Conservation (phyloP, 768 basidiomycete species). For the Leccinum fibrillosum region DNA sequence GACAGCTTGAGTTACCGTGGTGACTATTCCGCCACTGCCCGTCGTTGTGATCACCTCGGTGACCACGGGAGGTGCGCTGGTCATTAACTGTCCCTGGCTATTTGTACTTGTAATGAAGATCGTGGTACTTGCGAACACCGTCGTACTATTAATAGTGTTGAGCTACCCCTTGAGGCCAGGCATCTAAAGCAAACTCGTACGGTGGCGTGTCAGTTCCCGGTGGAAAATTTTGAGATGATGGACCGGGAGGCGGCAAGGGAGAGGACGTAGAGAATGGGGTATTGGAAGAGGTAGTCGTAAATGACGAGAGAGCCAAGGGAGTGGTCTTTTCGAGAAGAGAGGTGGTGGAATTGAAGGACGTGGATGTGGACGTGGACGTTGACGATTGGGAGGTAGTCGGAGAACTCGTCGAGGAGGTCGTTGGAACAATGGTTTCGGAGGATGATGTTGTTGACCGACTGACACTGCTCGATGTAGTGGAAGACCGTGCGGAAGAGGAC, state of each 20-base stretch:
- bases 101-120: slow-evolving; percentile 63
- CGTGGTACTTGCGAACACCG: slow-evolving; percentile 43
- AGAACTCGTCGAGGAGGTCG: slow-evolving; percentile 11
- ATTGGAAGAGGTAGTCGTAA: not conserved
- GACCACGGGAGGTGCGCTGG: slow-evolving; percentile 52
- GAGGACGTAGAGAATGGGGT: slow-evolving; percentile 8
- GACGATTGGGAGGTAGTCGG: slow-evolving; percentile 12
- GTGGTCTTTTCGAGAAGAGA: slow-evolving; percentile 3
- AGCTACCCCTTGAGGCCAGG: slow-evolving; percentile 5
- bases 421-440: not conserved
- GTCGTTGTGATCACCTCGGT: slow-evolving; percentile 59
- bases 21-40: slow-evolving; percentile 45
- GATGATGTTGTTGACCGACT: slow-evolving; percentile 20
- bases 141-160: slow-evolving; percentile 41
- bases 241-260: not conserved
- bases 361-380: not conserved
- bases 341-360: slow-evolving; percentile 5
- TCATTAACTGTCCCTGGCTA: slow-evolving; percentile 43
- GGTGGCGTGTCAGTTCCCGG: slow-evolving; percentile 13
- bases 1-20: slow-evolving; percentile 60
- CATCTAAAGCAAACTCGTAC: slow-evolving; percentile 23
- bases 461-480: slow-evolving; percentile 14
- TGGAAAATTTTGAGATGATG: slow-evolving; percentile 7
- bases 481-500: slow-evolving; percentile 12
- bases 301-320: slow-evolving; percentile 17